Percentiles rank a stretch among this genome's conserved stretches.
Conservation (phyloP, 306 rosid genomes). For the Rosa multiflora region DNA sequence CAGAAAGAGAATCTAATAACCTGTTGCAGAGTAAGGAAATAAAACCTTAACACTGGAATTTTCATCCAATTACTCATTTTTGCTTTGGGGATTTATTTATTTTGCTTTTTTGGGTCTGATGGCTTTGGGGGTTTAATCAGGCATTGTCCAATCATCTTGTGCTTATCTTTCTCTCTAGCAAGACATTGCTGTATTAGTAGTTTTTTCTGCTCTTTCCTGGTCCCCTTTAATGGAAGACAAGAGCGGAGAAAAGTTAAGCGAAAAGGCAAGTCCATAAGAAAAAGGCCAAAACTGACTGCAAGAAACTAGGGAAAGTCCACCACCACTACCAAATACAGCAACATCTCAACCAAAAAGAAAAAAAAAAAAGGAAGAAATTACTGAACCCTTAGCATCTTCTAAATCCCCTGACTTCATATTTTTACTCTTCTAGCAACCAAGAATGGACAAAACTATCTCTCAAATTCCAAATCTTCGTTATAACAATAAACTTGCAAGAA, state of each 20-base stretch:
- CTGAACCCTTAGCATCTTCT: too few species aligned
- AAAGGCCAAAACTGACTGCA: too few species aligned
- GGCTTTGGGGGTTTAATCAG: slow-evolving; percentile 53
- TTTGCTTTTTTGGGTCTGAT: neutral
- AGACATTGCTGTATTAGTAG: slow-evolving; percentile 79
- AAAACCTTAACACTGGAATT: slow-evolving; percentile 31
- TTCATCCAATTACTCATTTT: slow-evolving; percentile 82
- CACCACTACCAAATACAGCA: too few species aligned
- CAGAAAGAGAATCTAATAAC: neutral
- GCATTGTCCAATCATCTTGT: slow-evolving; percentile 92
- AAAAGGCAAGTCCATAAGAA: neutral
- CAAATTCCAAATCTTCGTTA: neutral
- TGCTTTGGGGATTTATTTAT: slow-evolving; percentile 45
- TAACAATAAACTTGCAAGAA: too few species aligned
- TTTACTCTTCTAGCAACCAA: neutral
- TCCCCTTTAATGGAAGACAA: slow-evolving; percentile 62
- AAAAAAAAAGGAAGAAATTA: neutral
- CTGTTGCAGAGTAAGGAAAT: neutral
- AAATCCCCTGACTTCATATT: neutral
- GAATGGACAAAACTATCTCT: too few species aligned
- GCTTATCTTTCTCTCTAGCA: slow-evolving; percentile 80
- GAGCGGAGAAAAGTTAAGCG: neutral
- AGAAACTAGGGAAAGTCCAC: neutral
- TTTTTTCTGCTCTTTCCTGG: slow-evolving; percentile 88
- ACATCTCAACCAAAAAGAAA: too few species aligned